A percentile compares a stretch with the other conserved stretches of the same genome.
Conservation (phyloP, 768 basidiomycete genomes). For the Russula ochroleuca region DNA sequence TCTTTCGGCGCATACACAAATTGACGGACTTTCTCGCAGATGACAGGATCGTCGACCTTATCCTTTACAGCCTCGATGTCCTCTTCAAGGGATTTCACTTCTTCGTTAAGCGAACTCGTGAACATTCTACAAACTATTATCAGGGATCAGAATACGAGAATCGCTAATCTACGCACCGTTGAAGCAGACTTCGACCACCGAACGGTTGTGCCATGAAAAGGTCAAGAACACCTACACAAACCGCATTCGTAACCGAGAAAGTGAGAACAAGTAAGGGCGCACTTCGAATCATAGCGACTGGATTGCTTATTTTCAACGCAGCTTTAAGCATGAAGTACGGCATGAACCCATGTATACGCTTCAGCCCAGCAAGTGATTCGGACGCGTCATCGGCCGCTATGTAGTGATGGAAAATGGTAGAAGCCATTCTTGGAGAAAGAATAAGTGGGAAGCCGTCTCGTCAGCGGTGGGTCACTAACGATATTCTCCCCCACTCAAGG, state of each 20-base stretch:
- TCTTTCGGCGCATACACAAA: slow-evolving; percentile 87
- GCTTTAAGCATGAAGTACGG: slow-evolving; percentile 96
- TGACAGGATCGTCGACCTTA: slow-evolving; percentile 81
- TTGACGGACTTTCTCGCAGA: slow-evolving; percentile 83
- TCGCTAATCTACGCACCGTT: slow-evolving; percentile 50
- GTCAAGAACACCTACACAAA: slow-evolving; percentile 61
- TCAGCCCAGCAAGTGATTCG: slow-evolving; percentile 80
- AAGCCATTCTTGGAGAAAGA: slow-evolving; percentile 63
- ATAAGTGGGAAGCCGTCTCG: neutral
- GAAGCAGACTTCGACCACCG: slow-evolving; percentile 86
- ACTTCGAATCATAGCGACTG: slow-evolving; percentile 94
- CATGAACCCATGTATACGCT: slow-evolving; percentile 93
- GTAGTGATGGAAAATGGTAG: slow-evolving; percentile 93
- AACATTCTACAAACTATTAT: slow-evolving; percentile 67
- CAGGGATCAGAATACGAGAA: neutral
- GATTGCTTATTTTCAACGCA: slow-evolving; percentile 89
- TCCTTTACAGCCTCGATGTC: slow-evolving; percentile 85
- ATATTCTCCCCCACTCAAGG: slow-evolving; percentile 94
- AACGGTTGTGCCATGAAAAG: slow-evolving; percentile 97
- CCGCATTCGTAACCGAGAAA: neutral
- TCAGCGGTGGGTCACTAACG: slow-evolving; percentile 50
- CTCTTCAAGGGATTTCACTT: slow-evolving; percentile 76
- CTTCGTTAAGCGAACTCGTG: slow-evolving; percentile 85
- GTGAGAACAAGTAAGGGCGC: slow-evolving; percentile 25
- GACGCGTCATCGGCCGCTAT: slow-evolving; percentile 91